phyloP scores from a whole-genome alignment of 257 asterid species.

The Solanum tarijense region DNA sequence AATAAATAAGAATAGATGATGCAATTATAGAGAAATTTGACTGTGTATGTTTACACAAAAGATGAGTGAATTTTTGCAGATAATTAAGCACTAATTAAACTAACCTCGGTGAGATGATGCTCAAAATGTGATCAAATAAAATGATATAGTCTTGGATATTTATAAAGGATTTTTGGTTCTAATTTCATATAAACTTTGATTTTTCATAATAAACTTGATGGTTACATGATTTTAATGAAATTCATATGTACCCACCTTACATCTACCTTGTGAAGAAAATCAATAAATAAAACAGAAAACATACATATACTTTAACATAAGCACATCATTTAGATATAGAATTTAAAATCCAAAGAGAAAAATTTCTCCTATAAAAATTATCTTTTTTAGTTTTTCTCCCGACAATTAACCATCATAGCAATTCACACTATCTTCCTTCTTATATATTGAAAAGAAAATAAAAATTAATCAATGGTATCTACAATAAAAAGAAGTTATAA shows the following conservation, averaged over 20 bases:
- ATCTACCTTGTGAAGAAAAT: neutral
- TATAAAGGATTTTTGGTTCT: too few relatives aligned
- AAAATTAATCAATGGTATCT: neutral
- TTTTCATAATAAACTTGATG: too few relatives aligned
- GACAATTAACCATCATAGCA: neutral
- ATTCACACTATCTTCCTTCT: neutral
- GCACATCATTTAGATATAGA: neutral
- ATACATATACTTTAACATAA: neutral
- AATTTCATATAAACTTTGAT: too few relatives aligned
- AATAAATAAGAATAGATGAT: neutral
- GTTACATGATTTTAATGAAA: too few relatives aligned
- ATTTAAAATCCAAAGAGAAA: neutral
- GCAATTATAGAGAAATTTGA: too few relatives aligned
- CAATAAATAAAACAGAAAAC: neutral
- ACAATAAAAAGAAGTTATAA: neutral
- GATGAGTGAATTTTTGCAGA: rapidly evolving
- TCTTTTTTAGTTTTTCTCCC: neutral
- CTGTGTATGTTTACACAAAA: neutral
- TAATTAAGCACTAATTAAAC: neutral
- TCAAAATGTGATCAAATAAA: neutral
- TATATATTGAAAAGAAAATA: neutral
- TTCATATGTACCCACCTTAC: neutral
- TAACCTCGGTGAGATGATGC: neutral
- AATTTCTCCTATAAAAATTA: neutral
- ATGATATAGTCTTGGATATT: neutral